These are phyloP conservation scores for Fonsecaea pugnacius DNA, from an alignment of 2,329 filamentous ascomycete genomes.

Conservation along the genomic window DNA sequence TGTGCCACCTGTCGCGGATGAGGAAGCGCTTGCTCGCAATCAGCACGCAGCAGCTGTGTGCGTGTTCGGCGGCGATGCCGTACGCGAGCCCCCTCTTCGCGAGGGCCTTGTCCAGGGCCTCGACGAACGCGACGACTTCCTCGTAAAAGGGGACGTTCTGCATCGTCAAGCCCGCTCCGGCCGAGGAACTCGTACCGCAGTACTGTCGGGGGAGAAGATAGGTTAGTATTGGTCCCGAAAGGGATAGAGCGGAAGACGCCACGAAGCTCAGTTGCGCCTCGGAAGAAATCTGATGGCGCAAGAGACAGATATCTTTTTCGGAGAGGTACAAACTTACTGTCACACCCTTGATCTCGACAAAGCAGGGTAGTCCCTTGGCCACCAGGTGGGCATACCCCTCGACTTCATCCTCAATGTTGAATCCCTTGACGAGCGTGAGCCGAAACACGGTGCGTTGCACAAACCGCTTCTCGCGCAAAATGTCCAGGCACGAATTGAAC, in stretches of 20 bases:
- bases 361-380: constrained; percentile 82
- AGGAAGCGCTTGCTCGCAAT: constrained; percentile 81
- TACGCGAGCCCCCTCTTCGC: constrained; percentile 74
- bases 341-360: constrained; percentile 94
- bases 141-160: constrained; percentile 95
- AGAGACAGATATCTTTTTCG: neutral
- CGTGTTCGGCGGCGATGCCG: constrained; percentile 92
- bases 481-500: constrained; percentile 87
- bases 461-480: constrained; percentile 80
- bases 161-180: constrained; percentile 89
- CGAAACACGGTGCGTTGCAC: constrained; percentile 92
- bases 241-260: neutral
- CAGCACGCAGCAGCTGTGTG: constrained; percentile 90
- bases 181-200: constrained; percentile 85
- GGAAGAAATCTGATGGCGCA: neutral
- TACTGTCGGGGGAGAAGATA: constrained; percentile 53
- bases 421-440: constrained; percentile 93
- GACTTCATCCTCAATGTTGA: constrained; percentile 94
- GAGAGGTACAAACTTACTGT: neutral
- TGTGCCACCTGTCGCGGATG: constrained; percentile 81
- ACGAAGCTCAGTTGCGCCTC: neutral
- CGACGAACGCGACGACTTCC: constrained; percentile 83
- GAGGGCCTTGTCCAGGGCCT: constrained; percentile 72
- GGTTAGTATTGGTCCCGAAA: constrained; percentile 55
- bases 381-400: constrained; percentile 88